Percentiles rank a stretch among this genome's conserved stretches.
phyloP scores from a whole-genome alignment of 371 early-diverging fungal genomes.

The Mortierella sp. region DNA sequence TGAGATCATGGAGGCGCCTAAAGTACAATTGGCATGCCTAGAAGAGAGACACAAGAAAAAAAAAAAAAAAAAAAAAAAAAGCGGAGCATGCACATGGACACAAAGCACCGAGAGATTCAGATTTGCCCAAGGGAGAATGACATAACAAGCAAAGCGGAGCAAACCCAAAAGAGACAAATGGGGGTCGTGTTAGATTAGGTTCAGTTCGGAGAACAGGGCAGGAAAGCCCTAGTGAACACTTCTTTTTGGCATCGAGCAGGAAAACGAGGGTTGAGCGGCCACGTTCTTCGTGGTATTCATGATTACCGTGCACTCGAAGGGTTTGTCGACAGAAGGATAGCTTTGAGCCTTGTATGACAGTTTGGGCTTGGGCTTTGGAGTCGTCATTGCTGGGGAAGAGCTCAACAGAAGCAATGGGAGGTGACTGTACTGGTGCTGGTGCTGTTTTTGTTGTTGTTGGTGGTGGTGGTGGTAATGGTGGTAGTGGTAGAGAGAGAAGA shows the following conservation, averaged over 20 bases:
- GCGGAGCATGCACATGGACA: not conserved
- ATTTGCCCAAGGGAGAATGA: not conserved
- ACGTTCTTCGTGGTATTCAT: too few relatives aligned
- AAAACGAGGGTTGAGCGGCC: too few relatives aligned
- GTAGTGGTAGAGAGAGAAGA: constrained; percentile 2
- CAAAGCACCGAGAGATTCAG: constrained; percentile 2
- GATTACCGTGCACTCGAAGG: constrained; percentile 51
- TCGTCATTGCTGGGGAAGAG: not conserved
- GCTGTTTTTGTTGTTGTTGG: too few relatives aligned
- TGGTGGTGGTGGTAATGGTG: not conserved
- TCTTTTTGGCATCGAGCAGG: too few relatives aligned
- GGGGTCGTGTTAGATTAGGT: too few relatives aligned
- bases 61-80: constrained; percentile 10
- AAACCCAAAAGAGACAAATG: too few relatives aligned
- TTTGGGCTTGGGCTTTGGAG: constrained; percentile 47
- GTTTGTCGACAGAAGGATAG: constrained; percentile 44
- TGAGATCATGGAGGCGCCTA: constrained; percentile 80
- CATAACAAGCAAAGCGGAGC: not conserved
- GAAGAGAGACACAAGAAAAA: constrained; percentile 3
- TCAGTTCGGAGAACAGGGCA: too few relatives aligned
- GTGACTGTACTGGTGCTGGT: too few relatives aligned
- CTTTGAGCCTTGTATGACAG: constrained; percentile 52
- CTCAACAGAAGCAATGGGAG: not conserved
- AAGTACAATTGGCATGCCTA: constrained; percentile 66
- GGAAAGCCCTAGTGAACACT: too few relatives aligned